Evolutionary conservation across 2,329 filamentous ascomycete genomes (phyloP).

Genomic region (Diaporthe sp.): DNA sequence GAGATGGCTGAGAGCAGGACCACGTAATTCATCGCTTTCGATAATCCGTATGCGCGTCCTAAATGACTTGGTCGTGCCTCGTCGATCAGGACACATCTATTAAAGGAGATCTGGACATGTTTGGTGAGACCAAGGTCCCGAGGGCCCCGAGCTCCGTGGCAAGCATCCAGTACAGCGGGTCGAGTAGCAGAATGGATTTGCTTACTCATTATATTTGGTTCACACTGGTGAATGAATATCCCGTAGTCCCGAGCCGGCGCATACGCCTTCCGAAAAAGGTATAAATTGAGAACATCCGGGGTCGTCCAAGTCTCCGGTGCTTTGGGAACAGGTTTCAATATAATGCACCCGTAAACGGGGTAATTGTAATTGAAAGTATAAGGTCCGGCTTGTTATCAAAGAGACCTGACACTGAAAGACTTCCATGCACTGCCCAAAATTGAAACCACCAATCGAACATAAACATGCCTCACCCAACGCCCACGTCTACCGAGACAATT

Average conservation of each 20-base stretch:
- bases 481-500: neutral
- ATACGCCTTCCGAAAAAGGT: constrained; percentile 1
- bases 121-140: too few relatives aligned
- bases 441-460: neutral
- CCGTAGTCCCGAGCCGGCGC: neutral
- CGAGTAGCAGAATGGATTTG: neutral
- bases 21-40: too few relatives aligned
- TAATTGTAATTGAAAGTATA: neutral
- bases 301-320: neutral
- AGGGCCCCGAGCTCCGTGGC: too few relatives aligned
- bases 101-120: too few relatives aligned
- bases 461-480: neutral
- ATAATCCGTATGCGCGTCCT: too few relatives aligned
- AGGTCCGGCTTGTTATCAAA: neutral
- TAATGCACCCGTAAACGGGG: too few relatives aligned
- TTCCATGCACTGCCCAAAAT: neutral
- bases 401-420: neutral
- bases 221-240: neutral
- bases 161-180: too few relatives aligned
- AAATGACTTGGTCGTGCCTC: too few relatives aligned
- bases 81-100: too few relatives aligned
- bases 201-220: neutral
- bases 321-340: neutral
- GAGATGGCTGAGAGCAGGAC: too few relatives aligned
- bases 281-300: neutral